Percentiles rank a stretch among this genome's conserved stretches.
These are phyloP conservation scores for Epichloe elymi DNA, from an alignment of 2,329 filamentous ascomycete species.

Conservation along the genomic window DNA sequence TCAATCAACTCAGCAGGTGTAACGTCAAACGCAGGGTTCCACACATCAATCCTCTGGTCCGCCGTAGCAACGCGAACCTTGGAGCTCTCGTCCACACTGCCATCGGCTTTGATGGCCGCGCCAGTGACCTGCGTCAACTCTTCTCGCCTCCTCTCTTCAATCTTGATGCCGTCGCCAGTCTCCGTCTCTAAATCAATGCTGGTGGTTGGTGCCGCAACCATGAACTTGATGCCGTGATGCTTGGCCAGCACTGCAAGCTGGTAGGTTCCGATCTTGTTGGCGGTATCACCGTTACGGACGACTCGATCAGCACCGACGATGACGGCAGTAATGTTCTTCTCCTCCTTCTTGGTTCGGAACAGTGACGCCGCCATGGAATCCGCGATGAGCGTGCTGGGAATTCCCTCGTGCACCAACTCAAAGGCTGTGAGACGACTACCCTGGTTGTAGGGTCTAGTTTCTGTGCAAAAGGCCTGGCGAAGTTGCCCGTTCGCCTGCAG, in stretches of 20 bases:
- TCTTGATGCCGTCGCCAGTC: slow-evolving; percentile 68
- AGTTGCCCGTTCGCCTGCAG: slow-evolving; percentile 54
- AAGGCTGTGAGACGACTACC: slow-evolving; percentile 90
- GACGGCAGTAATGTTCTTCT: slow-evolving; percentile 65
- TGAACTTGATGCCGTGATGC: slow-evolving; percentile 81
- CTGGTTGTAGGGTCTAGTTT: slow-evolving; percentile 96
- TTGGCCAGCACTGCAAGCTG: slow-evolving; percentile 79
- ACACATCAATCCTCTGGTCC: slow-evolving; percentile 65
- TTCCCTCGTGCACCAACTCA: slow-evolving; percentile 86
- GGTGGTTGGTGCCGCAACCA: slow-evolving; percentile 88
- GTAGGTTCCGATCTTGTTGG: slow-evolving; percentile 98
- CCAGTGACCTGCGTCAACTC: slow-evolving; percentile 82
- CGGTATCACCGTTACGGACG: slow-evolving; percentile 91
- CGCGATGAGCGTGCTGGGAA: slow-evolving; percentile 82
- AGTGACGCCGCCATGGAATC: slow-evolving; percentile 94
- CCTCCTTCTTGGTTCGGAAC: slow-evolving; percentile 48
- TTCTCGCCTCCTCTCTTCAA: slow-evolving; percentile 70
- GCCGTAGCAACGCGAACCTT: slow-evolving; percentile 70
- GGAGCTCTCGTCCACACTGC: slow-evolving; percentile 46
- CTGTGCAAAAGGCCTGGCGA: slow-evolving; percentile 83
- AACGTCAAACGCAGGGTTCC: slow-evolving; percentile 96
- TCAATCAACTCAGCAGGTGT: slow-evolving; percentile 84
- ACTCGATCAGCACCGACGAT: slow-evolving; percentile 93
- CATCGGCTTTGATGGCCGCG: slow-evolving; percentile 51
- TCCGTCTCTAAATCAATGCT: slow-evolving; percentile 78